These are phyloP conservation scores for Delitschia confertaspora DNA, from an alignment of 495 filamentous ascomycete genomes.

Conservation along the genomic window DNA sequence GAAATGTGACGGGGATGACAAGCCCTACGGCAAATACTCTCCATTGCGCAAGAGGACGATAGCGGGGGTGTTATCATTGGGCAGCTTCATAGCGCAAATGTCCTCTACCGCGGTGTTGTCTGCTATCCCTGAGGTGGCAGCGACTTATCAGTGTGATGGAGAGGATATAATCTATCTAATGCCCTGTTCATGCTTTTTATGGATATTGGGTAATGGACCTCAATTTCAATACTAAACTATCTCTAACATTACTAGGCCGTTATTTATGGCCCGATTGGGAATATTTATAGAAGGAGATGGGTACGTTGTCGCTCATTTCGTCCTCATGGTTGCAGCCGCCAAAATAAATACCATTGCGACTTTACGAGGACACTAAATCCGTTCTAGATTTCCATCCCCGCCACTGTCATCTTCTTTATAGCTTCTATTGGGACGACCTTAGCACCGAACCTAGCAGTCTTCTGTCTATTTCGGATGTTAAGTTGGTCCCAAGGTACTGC, in stretches of 20 bases:
- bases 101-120: slow-evolving; percentile 62
- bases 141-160: slow-evolving; percentile 51
- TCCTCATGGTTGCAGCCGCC: background rate
- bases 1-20: no score
- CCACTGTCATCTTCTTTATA: slow-evolving; percentile 50
- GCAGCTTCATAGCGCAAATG: slow-evolving; percentile 59
- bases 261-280: slow-evolving; percentile 61
- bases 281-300: slow-evolving; percentile 55
- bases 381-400: slow-evolving; percentile 46
- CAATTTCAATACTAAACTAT: no score
- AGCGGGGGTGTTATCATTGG: slow-evolving; percentile 54
- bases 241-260: no score
- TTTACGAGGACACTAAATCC: background rate
- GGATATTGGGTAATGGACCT: slow-evolving; percentile 55
- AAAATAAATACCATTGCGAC: slow-evolving; percentile 12
- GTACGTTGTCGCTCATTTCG: slow-evolving; percentile 35
- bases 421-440: slow-evolving; percentile 60
- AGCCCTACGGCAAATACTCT: slow-evolving; percentile 47
- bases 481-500: slow-evolving; percentile 65
- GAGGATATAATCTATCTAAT: slow-evolving; percentile 61
- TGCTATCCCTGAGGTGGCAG: slow-evolving; percentile 59
- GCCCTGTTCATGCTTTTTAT: slow-evolving; percentile 62
- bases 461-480: slow-evolving; percentile 61
- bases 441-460: slow-evolving; percentile 55
- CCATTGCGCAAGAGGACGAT: slow-evolving; percentile 50